phyloP scores from a whole-genome alignment of 768 basidiomycete genomes.

The Termitomyces sp. region DNA sequence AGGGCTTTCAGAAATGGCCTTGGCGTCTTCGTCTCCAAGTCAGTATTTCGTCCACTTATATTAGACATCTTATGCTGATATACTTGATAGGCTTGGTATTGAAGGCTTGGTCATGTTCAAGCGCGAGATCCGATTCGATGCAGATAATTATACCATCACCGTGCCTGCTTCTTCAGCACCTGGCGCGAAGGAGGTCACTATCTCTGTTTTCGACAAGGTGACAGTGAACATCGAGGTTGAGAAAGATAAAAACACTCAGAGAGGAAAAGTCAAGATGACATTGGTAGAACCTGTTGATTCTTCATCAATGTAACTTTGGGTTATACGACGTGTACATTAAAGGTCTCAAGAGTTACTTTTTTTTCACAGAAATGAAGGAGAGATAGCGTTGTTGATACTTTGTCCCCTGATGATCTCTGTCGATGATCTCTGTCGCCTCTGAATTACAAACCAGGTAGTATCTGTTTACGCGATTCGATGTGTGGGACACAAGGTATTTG shows the following conservation, averaged over 20 bases:
- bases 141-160: conserved; percentile 83
- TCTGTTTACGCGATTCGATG: too few species aligned
- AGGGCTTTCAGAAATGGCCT: conserved; percentile 92
- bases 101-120: conserved; percentile 96
- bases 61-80: neutral
- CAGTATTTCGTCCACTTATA: conserved; percentile 20
- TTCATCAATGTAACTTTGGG: conserved; percentile 25
- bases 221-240: conserved; percentile 87
- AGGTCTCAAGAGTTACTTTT: too few species aligned
- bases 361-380: too few species aligned
- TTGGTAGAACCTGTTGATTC: conserved; percentile 65
- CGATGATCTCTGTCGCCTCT: too few species aligned
- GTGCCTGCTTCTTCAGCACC: conserved; percentile 40
- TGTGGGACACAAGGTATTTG: too few species aligned
- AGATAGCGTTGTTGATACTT: too few species aligned
- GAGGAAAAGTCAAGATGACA: conserved; percentile 85
- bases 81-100: conserved; percentile 66
- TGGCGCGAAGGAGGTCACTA: conserved; percentile 38
- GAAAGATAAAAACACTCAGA: conserved; percentile 91
- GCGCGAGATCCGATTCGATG: conserved; percentile 81
- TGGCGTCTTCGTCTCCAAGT: conserved; percentile 96
- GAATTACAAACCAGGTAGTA: too few species aligned
- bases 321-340: too few species aligned
- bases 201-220: conserved; percentile 94
- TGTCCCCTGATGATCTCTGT: too few species aligned